A percentile compares a stretch with the other conserved stretches of the same genome.
These are phyloP conservation scores for Bruguiera sexangula DNA, from an alignment of 345 rosid genomes.

Conservation along the genomic window DNA sequence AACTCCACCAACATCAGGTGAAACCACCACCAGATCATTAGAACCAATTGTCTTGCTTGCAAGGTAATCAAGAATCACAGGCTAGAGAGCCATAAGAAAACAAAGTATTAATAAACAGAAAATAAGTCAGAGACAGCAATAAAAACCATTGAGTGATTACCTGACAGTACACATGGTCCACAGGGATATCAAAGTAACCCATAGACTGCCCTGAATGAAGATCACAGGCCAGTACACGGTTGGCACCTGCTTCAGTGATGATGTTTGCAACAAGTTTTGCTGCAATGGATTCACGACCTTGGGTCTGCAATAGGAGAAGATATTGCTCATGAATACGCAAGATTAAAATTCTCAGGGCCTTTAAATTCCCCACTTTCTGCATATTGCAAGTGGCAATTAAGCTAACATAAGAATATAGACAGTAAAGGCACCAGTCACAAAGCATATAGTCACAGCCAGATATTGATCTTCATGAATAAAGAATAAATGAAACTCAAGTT, in stretches of 20 bases:
- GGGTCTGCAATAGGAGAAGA: slow-evolving; percentile 46
- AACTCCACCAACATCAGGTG: slow-evolving; percentile 85
- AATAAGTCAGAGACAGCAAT: neutral
- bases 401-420: no score
- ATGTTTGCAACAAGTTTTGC: slow-evolving; percentile 94
- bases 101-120: neutral
- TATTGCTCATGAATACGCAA: neutral
- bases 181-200: slow-evolving; percentile 97
- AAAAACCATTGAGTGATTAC: slow-evolving; percentile 26
- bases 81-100: slow-evolving; percentile 26
- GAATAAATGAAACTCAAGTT: neutral
- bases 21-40: slow-evolving; percentile 85
- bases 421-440: neutral
- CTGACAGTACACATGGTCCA: slow-evolving; percentile 94
- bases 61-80: slow-evolving; percentile 92
- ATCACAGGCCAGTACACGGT: slow-evolving; percentile 94
- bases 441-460: neutral
- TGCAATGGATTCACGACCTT: slow-evolving; percentile 95
- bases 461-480: no score
- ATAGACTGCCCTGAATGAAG: slow-evolving; percentile 98
- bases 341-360: neutral
- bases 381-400: no score
- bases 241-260: slow-evolving; percentile 93
- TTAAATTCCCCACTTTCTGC: no score
- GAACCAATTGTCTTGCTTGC: slow-evolving; percentile 81